Evolutionary conservation across 2,329 filamentous ascomycete genomes (phyloP).

Genomic region (Emmonsiellopsis sp.): DNA sequence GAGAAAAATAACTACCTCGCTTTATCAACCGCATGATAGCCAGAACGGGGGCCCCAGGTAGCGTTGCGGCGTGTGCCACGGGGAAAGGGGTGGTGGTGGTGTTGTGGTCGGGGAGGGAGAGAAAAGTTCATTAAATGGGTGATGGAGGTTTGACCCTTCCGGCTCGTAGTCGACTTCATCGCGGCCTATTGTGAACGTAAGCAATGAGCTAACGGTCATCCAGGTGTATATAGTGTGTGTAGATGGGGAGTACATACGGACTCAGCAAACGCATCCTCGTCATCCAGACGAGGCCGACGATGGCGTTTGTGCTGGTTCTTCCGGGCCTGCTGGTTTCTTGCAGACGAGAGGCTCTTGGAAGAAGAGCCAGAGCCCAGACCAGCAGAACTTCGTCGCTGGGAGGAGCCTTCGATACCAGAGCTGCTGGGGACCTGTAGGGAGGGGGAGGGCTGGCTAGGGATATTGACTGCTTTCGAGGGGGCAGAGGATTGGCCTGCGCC

Average conservation of each 20-base stretch:
- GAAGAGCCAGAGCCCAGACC: constrained; percentile 31
- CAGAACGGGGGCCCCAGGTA: constrained; percentile 77
- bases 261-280: constrained; percentile 85
- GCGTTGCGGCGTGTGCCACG: constrained; percentile 60
- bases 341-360: constrained; percentile 27
- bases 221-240: neutral
- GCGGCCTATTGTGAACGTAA: constrained; percentile 37
- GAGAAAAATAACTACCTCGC: constrained; percentile 51
- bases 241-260: constrained; percentile 46
- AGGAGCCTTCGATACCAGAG: constrained; percentile 25
- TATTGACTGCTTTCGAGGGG: constrained; percentile 32
- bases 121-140: constrained; percentile 93
- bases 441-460: constrained; percentile 23
- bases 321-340: constrained; percentile 63
- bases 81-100: constrained; percentile 44
- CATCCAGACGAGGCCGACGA: constrained; percentile 61
- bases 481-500: constrained; percentile 26
- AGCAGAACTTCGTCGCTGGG: constrained; percentile 34
- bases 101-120: constrained; percentile 62
- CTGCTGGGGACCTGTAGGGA: constrained; percentile 25
- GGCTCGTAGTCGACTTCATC: constrained; percentile 57
- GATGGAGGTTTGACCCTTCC: constrained; percentile 92
- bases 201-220: neutral
- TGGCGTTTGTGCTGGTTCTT: constrained; percentile 80
- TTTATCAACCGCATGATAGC: constrained; percentile 85